Evolutionary conservation across 2,329 filamentous ascomycete genomes (phyloP).

Genomic region (Colletotrichum sp.): DNA sequence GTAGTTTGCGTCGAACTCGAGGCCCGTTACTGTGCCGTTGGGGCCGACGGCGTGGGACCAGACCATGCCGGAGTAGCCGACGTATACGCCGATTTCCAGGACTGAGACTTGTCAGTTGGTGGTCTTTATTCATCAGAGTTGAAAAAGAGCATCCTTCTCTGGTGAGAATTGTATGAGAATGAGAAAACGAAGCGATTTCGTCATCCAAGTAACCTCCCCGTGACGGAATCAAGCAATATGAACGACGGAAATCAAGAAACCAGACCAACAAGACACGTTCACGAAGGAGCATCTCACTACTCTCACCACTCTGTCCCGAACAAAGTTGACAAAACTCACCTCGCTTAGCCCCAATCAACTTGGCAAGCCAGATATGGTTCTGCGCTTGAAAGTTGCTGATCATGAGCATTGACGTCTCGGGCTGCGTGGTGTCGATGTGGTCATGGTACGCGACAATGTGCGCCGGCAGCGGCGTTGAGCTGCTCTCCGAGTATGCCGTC

Average conservation of each 20-base stretch:
- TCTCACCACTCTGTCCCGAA: neutral
- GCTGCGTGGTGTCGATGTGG: conserved; percentile 23
- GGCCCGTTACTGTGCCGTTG: conserved; percentile 44
- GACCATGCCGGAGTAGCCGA: conserved; percentile 53
- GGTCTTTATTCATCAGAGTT: neutral
- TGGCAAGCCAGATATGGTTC: conserved; percentile 45
- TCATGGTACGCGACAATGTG: conserved; percentile 48
- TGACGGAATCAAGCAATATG: neutral
- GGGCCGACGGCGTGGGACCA: conserved; percentile 53
- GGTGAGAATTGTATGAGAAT: neutral
- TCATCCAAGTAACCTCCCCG: neutral
- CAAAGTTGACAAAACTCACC: conserved; percentile 27
- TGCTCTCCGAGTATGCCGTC: conserved; percentile 44
- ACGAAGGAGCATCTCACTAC: neutral
- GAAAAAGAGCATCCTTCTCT: neutral
- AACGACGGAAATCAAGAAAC: neutral
- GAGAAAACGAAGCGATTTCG: neutral
- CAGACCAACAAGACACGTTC: neutral
- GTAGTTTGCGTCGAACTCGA: conserved; percentile 51
- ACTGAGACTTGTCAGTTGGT: conserved; percentile 31
- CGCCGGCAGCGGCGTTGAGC: conserved; percentile 47
- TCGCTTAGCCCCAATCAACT: conserved; percentile 44
- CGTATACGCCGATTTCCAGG: conserved; percentile 54
- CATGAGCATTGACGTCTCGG: conserved; percentile 38
- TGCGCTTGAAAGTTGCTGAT: conserved; percentile 48